Evolutionary conservation across 2,329 filamentous ascomycete species (phyloP).

Genomic region (Ceratocystiopsis brevicomis): DNA sequence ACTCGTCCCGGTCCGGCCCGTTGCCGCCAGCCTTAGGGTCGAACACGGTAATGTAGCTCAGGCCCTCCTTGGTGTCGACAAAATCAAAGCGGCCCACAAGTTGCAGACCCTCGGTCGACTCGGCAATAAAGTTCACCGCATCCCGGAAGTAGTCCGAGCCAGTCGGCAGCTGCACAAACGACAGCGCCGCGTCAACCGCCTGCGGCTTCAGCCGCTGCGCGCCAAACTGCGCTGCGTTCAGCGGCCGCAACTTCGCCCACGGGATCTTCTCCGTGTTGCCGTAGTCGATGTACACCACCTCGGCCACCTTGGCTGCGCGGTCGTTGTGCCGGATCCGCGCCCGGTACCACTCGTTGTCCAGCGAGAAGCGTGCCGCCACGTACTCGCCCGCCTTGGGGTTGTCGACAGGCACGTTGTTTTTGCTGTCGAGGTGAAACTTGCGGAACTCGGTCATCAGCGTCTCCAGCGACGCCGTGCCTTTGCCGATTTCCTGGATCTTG

Average conservation of each 20-base stretch:
- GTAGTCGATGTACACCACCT: slow-evolving; percentile 90
- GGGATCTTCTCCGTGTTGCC: slow-evolving; percentile 81
- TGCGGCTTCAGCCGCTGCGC: slow-evolving; percentile 69
- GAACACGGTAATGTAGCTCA: slow-evolving; percentile 73
- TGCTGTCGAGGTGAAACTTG: slow-evolving; percentile 69
- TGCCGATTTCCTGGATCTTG: slow-evolving; percentile 81
- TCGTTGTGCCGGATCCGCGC: slow-evolving; percentile 83
- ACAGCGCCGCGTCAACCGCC: slow-evolving; percentile 69
- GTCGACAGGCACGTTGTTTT: slow-evolving; percentile 58
- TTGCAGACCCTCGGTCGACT: slow-evolving; percentile 54
- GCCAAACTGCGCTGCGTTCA: slow-evolving; percentile 62
- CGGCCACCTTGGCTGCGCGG: slow-evolving; percentile 68
- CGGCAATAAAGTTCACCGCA: slow-evolving; percentile 54
- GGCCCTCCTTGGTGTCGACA: slow-evolving; percentile 57
- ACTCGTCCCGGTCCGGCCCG: slow-evolving; percentile 44
- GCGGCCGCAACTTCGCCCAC: slow-evolving; percentile 67
- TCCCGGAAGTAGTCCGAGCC: slow-evolving; percentile 69
- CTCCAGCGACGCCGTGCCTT: slow-evolving; percentile 68
- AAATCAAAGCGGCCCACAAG: slow-evolving; percentile 86
- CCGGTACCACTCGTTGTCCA: slow-evolving; percentile 87
- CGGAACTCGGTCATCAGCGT: slow-evolving; percentile 82
- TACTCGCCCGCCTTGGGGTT: slow-evolving; percentile 81
- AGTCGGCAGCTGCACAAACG: slow-evolving; percentile 68
- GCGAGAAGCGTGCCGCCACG: slow-evolving; percentile 78
- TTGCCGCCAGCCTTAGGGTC: slow-evolving; percentile 47